Evolutionary conservation across 768 basidiomycete genomes (phyloP), one percentile per base, ranked within the genome.

Genomic region (Auriscalpium orientale): DNA sequence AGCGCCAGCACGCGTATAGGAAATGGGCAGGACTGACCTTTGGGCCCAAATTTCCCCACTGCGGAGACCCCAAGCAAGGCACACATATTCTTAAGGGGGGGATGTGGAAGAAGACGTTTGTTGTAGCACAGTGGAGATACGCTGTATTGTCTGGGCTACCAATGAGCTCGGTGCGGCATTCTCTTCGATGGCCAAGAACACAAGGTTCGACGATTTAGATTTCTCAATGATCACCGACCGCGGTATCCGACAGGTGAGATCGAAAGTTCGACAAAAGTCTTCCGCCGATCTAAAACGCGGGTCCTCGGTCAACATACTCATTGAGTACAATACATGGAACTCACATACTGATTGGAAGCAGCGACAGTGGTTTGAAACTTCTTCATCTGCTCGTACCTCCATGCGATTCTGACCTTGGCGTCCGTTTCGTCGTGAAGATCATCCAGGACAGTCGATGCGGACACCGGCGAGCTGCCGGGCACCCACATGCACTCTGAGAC

Each of bases 311-410:
- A 56, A 38, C 21, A 47, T 48, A 55, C 48, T 46, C 47, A 40
- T 44, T 20, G 49, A 54, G 16, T 33, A 35, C 46, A 56, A 28
- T 47, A 35, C 35, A 22, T 15, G 46, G 57, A 66, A 69, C 67
- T 65, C 56, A 80, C 82, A 68, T 76, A 80, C 76, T 72, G 71
- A 59, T 71, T 71, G 46, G 76, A 67, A 49, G 73, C 59, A 38
- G 75, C 67, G 20, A 93, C 84, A 2, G 91, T 92, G 4, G 94
- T 97, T 72, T 91, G 82, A 68, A 97, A 95, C 71, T 78, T 85
- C 72, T 87, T 90, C 89, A 98, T 89, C 56, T 85, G 79, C 65
- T 92, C 91, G 70, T 99, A 99, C 66, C 97, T 80, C 91, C 97
- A 99, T 34, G 97, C 97, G 64, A 99, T 98, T 74, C 89, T 95